phyloP scores from a whole-genome alignment of 148 eudicot genomes.

The Persicaria maculosa region DNA sequence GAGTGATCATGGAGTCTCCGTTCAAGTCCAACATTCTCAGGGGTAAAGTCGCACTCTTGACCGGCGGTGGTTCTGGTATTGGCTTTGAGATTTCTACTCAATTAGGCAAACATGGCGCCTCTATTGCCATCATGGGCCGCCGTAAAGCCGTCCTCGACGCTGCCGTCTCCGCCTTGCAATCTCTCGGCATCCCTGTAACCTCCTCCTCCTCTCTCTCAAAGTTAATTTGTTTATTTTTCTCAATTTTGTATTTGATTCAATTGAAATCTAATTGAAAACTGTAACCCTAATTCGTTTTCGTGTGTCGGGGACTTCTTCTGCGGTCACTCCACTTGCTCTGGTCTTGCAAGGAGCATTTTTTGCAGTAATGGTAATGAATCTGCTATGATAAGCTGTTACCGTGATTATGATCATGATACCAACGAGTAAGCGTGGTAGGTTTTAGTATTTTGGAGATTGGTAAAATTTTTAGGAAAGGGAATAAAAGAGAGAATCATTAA shows the following conservation, averaged over 20 bases:
- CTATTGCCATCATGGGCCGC: slow-evolving; percentile 85
- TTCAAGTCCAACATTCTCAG: slow-evolving; percentile 55
- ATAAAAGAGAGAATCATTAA: too few species aligned
- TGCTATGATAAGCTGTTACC: too few species aligned
- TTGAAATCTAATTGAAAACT: not conserved
- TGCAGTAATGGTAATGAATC: too few species aligned
- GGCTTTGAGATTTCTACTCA: slow-evolving; percentile 84
- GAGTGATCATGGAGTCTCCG: slow-evolving; percentile 53
- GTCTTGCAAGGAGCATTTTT: too few species aligned
- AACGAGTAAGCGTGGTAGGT: too few species aligned
- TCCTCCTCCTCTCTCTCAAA: not conserved
- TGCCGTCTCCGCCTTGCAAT: slow-evolving; percentile 61
- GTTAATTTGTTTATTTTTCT: not conserved
- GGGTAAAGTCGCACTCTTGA: slow-evolving; percentile 79
- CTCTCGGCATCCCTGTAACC: slow-evolving; percentile 64
- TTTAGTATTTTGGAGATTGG: too few species aligned
- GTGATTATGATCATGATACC: too few species aligned
- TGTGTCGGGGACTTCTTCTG: too few species aligned
- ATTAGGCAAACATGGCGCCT: slow-evolving; percentile 83
- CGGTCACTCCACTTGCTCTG: too few species aligned
- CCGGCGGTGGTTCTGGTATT: slow-evolving; percentile 96
- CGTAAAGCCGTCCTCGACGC: slow-evolving; percentile 58
- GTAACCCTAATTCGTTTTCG: not conserved
- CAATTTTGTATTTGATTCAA: not conserved
- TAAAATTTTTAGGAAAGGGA: too few species aligned